Evolutionary conservation across 1,284 basidiomycete genomes (phyloP), one percentile per base, ranked within the genome.

Genomic region (Blastosporella zonata): DNA sequence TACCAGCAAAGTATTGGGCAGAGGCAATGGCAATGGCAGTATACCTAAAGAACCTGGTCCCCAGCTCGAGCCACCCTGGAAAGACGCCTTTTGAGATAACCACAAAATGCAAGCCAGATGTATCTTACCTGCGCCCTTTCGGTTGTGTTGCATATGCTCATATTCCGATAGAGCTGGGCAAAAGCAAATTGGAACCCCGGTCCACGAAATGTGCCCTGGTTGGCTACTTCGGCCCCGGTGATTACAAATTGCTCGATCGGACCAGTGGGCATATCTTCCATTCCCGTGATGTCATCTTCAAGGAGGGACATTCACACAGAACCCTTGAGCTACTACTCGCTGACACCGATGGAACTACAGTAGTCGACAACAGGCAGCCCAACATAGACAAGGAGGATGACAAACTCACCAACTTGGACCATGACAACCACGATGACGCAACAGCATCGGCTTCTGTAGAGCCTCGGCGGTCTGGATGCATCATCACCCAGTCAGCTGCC

Each of bases 91-190:
- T 39, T 23, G 46, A 43, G 22, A 12, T 22, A 2, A 44, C 46
- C 10, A 35, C 36, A 13, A 34, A 46, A 2, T 31, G 31, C 15
- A 55, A 47, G 29, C 54, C 46, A 0, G 51, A 56, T 22, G 29
- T 56, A 0, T 47, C 55, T 1, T 46, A 56, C 43, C 42, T 59
- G 9, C 45, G 52, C 8, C 29, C 52, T 27, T 29, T 54, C 36
- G 53, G 53, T 7, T 20, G 9, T 40, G 39, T 17, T 37, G 49
- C 49, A 21, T 54, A 21, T 27, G 38, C 46, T 38, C 45, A 35
- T 3, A 31, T 46, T 5, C 45, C 36, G 4, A 39, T 20, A 22
- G 45, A 46, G 15, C 9, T 21, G 4, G 45, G 45, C 18, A 23
- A 10, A 6, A 39, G 45, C 45, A 50, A 55, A 22, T 25, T 55